Evolutionary conservation across 2,329 filamentous ascomycete genomes (phyloP), one percentile per base, ranked within the genome.

Genomic region (Gnomoniopsis sp.): DNA sequence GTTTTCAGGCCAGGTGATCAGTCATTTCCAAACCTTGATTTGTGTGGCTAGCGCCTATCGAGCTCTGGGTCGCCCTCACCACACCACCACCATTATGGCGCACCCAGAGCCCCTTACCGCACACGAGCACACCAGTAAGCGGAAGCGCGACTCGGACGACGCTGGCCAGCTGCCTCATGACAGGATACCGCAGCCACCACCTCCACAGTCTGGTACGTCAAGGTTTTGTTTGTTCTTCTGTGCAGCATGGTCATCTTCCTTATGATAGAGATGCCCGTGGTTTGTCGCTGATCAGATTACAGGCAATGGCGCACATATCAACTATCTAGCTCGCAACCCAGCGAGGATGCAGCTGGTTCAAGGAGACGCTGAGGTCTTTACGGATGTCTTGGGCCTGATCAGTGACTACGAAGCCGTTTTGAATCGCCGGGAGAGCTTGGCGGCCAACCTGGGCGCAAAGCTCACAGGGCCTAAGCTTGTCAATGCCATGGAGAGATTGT

Each of bases 401-500:
- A 82, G 83, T 68, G 88, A 92, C 66, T 96, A 96, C 73, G 90
- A 93, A 76, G 80, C 87, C 64, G 90, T 95, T 17, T 78, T 96
- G 54, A 89, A 90, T 67, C 86, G 90, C 57, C 90, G 93, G 71
- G 91, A 96, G 75, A 93, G 89, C 71, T 85, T 96, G 66, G 92
- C 91, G 49, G 88, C 89, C 59, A 93, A 91, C 67, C 80, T 96
- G 26, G 91, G 91, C 66, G 91, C 90, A 57, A 89, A 91, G 65
- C 87, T 93, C 19, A 84, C 92, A 1, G 91, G 89, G 0, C 90
- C 91, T 23, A 90, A 93, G 53, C 76, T 96, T 62, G 85, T 96
- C 67, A 92, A 92, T 73, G 88, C 90, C 46, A 91, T 96, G 70
- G 91, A 96, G 71, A 84, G 89, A 55, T 81, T 93, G 57, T 96